Evolutionary conservation across 1,284 basidiomycete species (phyloP).

Genomic region (Rhodotorula sp.): DNA sequence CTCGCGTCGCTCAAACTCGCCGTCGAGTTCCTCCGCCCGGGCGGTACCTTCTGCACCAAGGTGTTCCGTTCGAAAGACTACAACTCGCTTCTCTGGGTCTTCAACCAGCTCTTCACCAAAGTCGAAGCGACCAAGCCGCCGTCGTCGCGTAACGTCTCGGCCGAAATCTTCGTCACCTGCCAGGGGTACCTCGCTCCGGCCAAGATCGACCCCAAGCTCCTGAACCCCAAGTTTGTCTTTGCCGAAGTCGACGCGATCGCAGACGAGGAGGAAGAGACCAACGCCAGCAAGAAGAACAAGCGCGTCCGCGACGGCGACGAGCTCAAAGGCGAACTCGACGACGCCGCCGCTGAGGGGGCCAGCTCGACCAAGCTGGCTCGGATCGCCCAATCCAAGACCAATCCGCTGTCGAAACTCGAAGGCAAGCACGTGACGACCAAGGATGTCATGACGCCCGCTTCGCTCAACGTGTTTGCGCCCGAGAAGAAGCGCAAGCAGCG

Average conservation of each 20-base stretch:
- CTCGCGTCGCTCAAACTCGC: slow-evolving; percentile 94
- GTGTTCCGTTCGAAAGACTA: slow-evolving; percentile 99
- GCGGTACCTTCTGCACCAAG: slow-evolving; percentile 96
- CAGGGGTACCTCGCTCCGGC: slow-evolving; percentile 92
- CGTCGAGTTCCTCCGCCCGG: slow-evolving; percentile 89
- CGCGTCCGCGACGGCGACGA: background rate
- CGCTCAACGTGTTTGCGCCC: slow-evolving; percentile 85
- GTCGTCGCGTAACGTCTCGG: slow-evolving; percentile 97
- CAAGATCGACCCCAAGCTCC: slow-evolving; percentile 95
- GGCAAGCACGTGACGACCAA: slow-evolving; percentile 34
- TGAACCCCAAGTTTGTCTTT: slow-evolving; percentile 97
- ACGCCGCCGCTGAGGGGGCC: slow-evolving; percentile 84
- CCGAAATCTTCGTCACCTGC: slow-evolving; percentile 99
- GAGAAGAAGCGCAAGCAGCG: slow-evolving; percentile 92
- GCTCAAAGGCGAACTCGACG: slow-evolving; percentile 1
- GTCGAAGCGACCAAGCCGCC: slow-evolving; percentile 99
- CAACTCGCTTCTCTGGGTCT: slow-evolving; percentile 98
- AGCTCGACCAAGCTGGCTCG: slow-evolving; percentile 3
- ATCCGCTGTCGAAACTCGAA: slow-evolving; percentile 27
- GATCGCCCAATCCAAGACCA: slow-evolving; percentile 18
- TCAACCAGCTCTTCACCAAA: slow-evolving; percentile 91
- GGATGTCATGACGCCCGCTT: slow-evolving; percentile 56
- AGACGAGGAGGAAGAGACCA: slow-evolving; percentile 12
- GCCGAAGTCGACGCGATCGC: slow-evolving; percentile 66
- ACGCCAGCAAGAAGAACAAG: slow-evolving; percentile 4